A percentile compares a stretch with the other conserved stretches of the same genome.
These are phyloP conservation scores for Pisolithus microcarpus DNA, from an alignment of 768 basidiomycete genomes.

Conservation along the genomic window DNA sequence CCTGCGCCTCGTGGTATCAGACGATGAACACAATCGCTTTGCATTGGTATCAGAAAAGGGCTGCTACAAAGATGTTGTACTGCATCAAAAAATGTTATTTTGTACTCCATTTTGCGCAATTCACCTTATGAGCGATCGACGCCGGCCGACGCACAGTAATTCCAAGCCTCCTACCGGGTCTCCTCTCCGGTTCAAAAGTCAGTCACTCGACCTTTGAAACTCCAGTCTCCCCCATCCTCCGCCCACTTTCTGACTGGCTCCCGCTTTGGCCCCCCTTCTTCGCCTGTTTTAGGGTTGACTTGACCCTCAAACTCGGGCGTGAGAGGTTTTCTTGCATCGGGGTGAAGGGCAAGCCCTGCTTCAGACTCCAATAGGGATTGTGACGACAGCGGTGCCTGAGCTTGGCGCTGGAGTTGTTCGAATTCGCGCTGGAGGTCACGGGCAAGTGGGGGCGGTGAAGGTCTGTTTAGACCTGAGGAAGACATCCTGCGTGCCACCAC, in stretches of 20 bases:
- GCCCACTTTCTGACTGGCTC: constrained; percentile 69
- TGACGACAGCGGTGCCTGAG: constrained; percentile 37
- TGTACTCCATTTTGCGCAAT: constrained; percentile 1
- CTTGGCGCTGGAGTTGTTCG: constrained; percentile 68
- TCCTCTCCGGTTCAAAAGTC: constrained; percentile 50
- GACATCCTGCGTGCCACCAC: constrained; percentile 12
- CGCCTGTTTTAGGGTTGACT: constrained; percentile 74
- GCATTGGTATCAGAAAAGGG: not conserved
- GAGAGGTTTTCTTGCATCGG: constrained; percentile 56
- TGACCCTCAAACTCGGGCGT: constrained; percentile 74
- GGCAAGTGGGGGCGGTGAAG: constrained; percentile 72
- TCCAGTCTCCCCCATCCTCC: constrained; percentile 70
- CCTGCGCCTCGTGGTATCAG: constrained; percentile 73
- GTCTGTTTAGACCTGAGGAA: constrained; percentile 41
- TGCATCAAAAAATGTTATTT: constrained; percentile 2
- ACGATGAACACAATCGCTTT: constrained; percentile 40
- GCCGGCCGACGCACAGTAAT: too few species aligned
- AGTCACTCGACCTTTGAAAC: constrained; percentile 81
- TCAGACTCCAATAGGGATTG: constrained; percentile 19
- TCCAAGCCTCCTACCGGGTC: too few species aligned
- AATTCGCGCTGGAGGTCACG: constrained; percentile 76
- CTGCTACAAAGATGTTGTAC: constrained; percentile 13
- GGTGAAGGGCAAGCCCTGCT: constrained; percentile 48
- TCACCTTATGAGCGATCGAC: not conserved
- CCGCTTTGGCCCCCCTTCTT: constrained; percentile 78